Evolutionary conservation across 345 rosid species (phyloP), one percentile per base, ranked within the genome.

Genomic region (Populus nigra): DNA sequence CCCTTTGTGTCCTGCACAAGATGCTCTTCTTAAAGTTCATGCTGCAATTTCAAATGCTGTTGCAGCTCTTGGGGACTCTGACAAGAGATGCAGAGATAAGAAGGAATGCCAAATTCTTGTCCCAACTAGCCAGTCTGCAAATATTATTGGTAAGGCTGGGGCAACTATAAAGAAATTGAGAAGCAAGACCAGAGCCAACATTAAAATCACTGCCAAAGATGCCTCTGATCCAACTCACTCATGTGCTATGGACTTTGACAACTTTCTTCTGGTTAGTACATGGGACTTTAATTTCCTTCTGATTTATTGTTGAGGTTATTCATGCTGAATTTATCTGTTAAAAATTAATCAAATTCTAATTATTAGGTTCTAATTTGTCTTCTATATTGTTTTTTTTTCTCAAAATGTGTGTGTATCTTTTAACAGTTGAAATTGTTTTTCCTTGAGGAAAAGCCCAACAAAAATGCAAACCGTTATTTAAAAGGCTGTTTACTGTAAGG

Each of bases 221-320:
- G 86, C 87, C 12, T 71, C 93, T 10, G 98, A 94, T 74, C 94
- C 97, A 29, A 85, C 88, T 27, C 99, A 96, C 27, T 86, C 94
- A 5, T 96, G 98, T 85, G 99, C 98, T 11, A 85, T 96, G 97
- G 93, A 91, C 68, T 96, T 91, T 69, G 99, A 94, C 84, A 94
- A 94, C 82, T 88, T 96, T 82, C 74, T 94, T 77, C 63, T 72
- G 92, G 99, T 93, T 83, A 83, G 95, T 80, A 67, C 74, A 43
- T n/a, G 4, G 62, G 13, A 31, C 3, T 43, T 43, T 69, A 5
- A 8, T 57, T 43, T 9, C 59, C 50, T 68, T 38, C 17, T 9
- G 7, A 20, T 68, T 45, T 22, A 65, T 33, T 31, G 50, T 53
- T 13, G 25, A 6, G 5, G 57, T 13, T 69, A 4, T 25, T 71